These are phyloP conservation scores for Salix purpurea DNA, from an alignment of 345 rosid species.

Conservation along the genomic window DNA sequence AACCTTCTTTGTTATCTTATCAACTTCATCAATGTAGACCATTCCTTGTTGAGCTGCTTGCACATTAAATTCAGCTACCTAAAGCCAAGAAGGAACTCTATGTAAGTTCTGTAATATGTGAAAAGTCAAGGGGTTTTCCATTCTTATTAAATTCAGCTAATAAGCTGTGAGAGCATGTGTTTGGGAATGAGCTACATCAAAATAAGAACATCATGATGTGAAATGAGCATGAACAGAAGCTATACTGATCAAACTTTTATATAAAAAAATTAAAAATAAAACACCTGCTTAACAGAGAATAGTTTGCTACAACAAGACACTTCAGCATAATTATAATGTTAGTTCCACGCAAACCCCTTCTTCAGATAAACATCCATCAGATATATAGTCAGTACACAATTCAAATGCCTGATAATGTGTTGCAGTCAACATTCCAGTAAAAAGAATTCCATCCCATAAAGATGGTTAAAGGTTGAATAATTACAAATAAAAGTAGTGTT, in stretches of 20 bases:
- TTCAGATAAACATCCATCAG: no score
- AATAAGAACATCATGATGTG: no score
- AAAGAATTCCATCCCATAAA: no score
- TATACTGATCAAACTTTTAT: not conserved
- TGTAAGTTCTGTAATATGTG: not conserved
- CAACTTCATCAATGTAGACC: constrained; percentile 94
- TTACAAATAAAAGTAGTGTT: no score
- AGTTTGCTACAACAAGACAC: not conserved
- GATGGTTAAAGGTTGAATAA: no score
- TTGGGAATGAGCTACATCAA: not conserved
- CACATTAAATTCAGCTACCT: constrained; percentile 89
- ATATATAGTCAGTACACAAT: no score
- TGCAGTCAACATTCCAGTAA: no score
- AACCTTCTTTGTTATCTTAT: constrained; percentile 95
- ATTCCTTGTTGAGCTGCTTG: constrained; percentile 97
- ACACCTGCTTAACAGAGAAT: not conserved
- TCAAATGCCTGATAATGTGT: no score
- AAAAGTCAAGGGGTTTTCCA: not conserved
- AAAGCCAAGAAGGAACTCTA: constrained; percentile 19
- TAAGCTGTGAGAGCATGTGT: not conserved
- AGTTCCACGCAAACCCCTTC: not conserved
- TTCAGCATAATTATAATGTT: not conserved
- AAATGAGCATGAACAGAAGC: not conserved
- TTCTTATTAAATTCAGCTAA: not conserved
- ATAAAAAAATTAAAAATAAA: not conserved